These are phyloP conservation scores for Chrysoporthe austroafricana DNA, from an alignment of 2,329 filamentous ascomycete species.

Conservation along the genomic window DNA sequence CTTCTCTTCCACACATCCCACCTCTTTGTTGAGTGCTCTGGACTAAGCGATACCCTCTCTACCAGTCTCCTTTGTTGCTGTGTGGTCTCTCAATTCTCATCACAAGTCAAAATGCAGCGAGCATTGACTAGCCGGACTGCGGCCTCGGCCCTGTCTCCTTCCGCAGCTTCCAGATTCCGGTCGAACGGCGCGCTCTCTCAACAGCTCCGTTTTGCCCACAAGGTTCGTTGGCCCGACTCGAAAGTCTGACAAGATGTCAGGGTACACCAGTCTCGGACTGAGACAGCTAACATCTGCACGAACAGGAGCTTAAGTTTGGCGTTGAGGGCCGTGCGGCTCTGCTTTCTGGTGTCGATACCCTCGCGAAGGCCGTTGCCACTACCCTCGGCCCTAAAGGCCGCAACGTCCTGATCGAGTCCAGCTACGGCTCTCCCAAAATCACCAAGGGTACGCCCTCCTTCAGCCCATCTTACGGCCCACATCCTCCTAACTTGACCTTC, in stretches of 20 bases:
- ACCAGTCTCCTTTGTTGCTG: slow-evolving; percentile 33
- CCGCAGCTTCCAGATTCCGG: slow-evolving; percentile 65
- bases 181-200: slow-evolving; percentile 71
- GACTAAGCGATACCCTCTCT: slow-evolving; percentile 33
- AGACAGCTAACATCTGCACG: slow-evolving; percentile 31
- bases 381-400: slow-evolving; percentile 97
- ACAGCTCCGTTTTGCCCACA: slow-evolving; percentile 96
- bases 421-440: slow-evolving; percentile 98
- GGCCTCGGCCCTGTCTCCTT: slow-evolving; percentile 78
- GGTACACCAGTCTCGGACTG: slow-evolving; percentile 30
- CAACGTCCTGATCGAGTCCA: slow-evolving; percentile 97
- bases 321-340: slow-evolving; percentile 90
- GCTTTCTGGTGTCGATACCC: slow-evolving; percentile 92
- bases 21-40: slow-evolving; percentile 17
- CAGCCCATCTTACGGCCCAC: not conserved
- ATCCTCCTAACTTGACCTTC: slow-evolving; percentile 16
- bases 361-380: slow-evolving; percentile 93
- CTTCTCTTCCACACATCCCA: slow-evolving; percentile 11
- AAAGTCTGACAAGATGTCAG: slow-evolving; percentile 7
- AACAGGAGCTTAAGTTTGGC: slow-evolving; percentile 94
- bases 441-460: slow-evolving; percentile 79
- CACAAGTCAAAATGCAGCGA: slow-evolving; percentile 80
- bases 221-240: slow-evolving; percentile 62
- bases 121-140: slow-evolving; percentile 81
- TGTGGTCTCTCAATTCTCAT: slow-evolving; percentile 36